Evolutionary conservation across 2,329 filamentous ascomycete genomes (phyloP), one percentile per base, ranked within the genome.

Genomic region (Truncatella angustata): DNA sequence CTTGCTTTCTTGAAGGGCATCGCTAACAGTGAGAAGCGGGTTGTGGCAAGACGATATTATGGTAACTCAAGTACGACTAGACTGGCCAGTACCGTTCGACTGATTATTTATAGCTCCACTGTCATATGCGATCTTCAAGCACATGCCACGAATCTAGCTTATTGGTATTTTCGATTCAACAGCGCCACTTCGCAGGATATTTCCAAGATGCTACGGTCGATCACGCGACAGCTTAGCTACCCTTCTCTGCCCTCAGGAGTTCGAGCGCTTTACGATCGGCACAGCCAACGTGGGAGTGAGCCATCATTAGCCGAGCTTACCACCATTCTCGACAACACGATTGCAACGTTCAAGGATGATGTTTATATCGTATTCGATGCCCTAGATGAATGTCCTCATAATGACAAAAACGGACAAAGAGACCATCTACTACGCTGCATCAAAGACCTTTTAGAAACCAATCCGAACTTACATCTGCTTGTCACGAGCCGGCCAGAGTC

Each of bases 401-500:
- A 12, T 6, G 40, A 30, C 23, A 44, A 34, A n/a, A 12, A 34
- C 14, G 28, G 44, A 20, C 44, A 35, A 10, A 35, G 30, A 12
- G 12, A 21, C n/a, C 44, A 35, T 5, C 24, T 47, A 3, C 26
- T 35, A 14, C 7, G n/a, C 12, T 47, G 24, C 16, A 14, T 47
- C 44, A 18, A 35, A 11, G 26, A 12, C 1, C 12, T 47, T 4
- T 5, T 4, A 11, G 11, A 5, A 2, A 47, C 4, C 3, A 24
- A 32, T 11, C 26, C 44, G n/a, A 35, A 35, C 5, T 20, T 50
- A 16, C 48, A 50, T 35, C 24, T 50, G 6, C 48, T 50, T 20
- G 48, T 50, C 10, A 50, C 48, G n/a, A 50, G 48, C 20, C 36
- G 48, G 23, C 48, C 34, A 35, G 48, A 50, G 37, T 26, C 35